Conservation (phyloP, 2,329 filamentous ascomycete genomes). For the Aspergillus cejpii region DNA sequence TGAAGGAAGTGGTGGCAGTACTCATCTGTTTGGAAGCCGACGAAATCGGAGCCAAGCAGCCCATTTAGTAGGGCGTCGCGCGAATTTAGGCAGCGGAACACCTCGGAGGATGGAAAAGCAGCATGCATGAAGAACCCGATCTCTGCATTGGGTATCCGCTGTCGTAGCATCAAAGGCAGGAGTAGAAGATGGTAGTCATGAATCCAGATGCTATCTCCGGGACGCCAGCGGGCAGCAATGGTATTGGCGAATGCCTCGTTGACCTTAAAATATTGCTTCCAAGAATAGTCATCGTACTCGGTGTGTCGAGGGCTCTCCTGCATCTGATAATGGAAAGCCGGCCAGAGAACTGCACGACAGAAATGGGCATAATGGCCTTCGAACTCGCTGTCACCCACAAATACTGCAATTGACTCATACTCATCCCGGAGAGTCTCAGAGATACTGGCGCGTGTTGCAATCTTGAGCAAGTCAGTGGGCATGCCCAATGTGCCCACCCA, state of each 20-base stretch:
- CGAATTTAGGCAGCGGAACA: constrained; percentile 81
- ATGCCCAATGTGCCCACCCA: constrained; percentile 91
- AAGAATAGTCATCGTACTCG: constrained; percentile 92
- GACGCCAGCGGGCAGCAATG: constrained; percentile 82
- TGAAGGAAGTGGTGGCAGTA: constrained; percentile 90
- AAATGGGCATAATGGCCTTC: constrained; percentile 91
- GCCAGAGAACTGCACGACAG: constrained; percentile 94
- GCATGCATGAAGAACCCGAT: constrained; percentile 95
- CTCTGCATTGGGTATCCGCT: constrained; percentile 75
- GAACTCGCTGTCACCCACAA: constrained; percentile 81
- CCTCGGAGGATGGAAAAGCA: constrained; percentile 89
- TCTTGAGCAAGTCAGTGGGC: constrained; percentile 76
- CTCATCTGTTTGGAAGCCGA: constrained; percentile 89
- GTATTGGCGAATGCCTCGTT: constrained; percentile 89
- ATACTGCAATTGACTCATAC: constrained; percentile 74
- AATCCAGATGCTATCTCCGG: constrained; percentile 85
- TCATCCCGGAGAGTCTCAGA: constrained; percentile 71
- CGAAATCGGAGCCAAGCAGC: constrained; percentile 82
- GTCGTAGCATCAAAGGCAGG: constrained; percentile 76
- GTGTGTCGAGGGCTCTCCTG: constrained; percentile 96
- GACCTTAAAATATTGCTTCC: constrained; percentile 83
- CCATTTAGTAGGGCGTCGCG: constrained; percentile 80
- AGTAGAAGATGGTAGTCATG: constrained; percentile 91
- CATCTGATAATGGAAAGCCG: constrained; percentile 94
- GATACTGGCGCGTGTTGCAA: constrained; percentile 71